A percentile compares a stretch with the other conserved stretches of the same genome.
These are phyloP conservation scores for Carex scoparia DNA, from an alignment of 176 grass and related monocot genomes.

Conservation along the genomic window DNA sequence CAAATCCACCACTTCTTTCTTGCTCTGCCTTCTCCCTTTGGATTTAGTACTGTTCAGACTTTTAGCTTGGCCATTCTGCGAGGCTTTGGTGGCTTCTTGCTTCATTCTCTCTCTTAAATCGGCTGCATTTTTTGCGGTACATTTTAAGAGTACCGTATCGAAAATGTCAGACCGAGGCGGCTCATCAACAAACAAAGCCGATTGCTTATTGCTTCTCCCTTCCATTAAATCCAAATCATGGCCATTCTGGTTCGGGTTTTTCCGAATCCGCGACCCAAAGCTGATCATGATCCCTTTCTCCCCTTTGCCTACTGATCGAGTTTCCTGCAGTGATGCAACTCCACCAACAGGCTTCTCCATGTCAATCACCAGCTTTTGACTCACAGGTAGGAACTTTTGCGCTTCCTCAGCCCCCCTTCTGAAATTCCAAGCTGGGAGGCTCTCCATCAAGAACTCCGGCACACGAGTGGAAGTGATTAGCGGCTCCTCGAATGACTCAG, in stretches of 20 bases:
- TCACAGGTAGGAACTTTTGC: conserved; percentile 50
- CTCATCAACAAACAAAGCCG: conserved; percentile 67
- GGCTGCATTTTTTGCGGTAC: conserved; percentile 60
- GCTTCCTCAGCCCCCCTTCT: conserved; percentile 78
- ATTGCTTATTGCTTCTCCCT: conserved; percentile 73
- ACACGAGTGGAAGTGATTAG: conserved; percentile 46
- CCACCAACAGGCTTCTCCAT: conserved; percentile 37
- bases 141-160: conserved; percentile 58
- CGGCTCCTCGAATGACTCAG: conserved; percentile 46
- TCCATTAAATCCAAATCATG: conserved; percentile 82
- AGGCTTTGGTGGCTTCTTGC: conserved; percentile 52
- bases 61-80: conserved; percentile 45
- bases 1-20: conserved; percentile 87
- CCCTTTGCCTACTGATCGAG: conserved; percentile 35
- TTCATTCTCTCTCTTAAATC: conserved; percentile 66
- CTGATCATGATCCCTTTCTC: conserved; percentile 28
- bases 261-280: conserved; percentile 26
- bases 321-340: conserved; percentile 18
- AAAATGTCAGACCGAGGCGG: conserved; percentile 74
- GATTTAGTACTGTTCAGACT: conserved; percentile 30
- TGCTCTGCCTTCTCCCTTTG: conserved; percentile 70
- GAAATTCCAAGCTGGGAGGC: conserved; percentile 89
- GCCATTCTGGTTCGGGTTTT: conserved; percentile 42
- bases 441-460: conserved; percentile 67
- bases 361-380: conserved; percentile 40